Conservation (phyloP, 805 yeast species). For the Phaffomyces antillensis region DNA sequence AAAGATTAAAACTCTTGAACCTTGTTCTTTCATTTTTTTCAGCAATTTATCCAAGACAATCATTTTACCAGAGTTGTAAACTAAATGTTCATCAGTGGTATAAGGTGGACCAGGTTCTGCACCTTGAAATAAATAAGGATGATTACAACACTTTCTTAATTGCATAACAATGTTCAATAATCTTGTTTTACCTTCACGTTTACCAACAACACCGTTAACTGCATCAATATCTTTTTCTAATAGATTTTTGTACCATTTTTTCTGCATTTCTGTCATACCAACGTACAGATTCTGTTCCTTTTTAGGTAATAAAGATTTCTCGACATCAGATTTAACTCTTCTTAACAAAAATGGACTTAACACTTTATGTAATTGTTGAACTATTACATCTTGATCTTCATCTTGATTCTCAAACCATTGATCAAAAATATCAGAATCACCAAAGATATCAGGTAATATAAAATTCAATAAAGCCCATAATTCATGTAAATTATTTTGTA, state of each 20-base stretch:
- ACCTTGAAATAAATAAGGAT: constrained; percentile 96
- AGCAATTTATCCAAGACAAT: constrained; percentile 77
- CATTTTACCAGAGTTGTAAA: constrained; percentile 89
- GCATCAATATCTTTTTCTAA: constrained; percentile 93
- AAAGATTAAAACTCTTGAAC: constrained; percentile 85
- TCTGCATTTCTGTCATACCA: constrained; percentile 94
- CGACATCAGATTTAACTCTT: constrained; percentile 90
- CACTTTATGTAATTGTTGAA: constrained; percentile 82
- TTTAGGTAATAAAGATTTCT: constrained; percentile 82
- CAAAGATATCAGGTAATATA: constrained; percentile 88
- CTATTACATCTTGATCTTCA: constrained; percentile 70
- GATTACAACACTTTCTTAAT: constrained; percentile 92
- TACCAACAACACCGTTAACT: constrained; percentile 92
- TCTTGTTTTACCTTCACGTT: constrained; percentile 87
- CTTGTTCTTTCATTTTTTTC: constrained; percentile 61
- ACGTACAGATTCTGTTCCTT: constrained; percentile 84
- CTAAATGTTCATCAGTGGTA: constrained; percentile 91
- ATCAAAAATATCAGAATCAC: constrained; percentile 84
- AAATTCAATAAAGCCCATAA: constrained; percentile 93
- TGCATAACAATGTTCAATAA: constrained; percentile 94
- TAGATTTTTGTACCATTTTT: constrained; percentile 82
- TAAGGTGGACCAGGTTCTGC: constrained; percentile 99
- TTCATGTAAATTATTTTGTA: constrained; percentile 92
- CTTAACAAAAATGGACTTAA: constrained; percentile 82
- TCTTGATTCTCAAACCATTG: constrained; percentile 74